phyloP scores from a whole-genome alignment of 306 rosid genomes.

The Trifolium subterraneum region DNA sequence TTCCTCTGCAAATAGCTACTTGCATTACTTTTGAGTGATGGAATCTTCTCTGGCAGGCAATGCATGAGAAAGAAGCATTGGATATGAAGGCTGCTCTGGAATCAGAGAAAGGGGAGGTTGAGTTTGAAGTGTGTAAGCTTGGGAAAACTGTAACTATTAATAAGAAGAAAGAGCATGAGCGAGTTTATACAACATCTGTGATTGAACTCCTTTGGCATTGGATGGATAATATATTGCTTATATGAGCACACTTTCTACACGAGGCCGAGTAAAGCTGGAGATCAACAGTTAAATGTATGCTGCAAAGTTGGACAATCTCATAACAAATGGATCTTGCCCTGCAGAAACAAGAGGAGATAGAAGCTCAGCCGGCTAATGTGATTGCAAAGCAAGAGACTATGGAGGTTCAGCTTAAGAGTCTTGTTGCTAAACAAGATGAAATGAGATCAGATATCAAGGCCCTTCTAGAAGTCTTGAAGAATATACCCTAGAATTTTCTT shows the following conservation, averaged over 20 bases:
- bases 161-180: constrained; percentile 80
- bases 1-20: background rate
- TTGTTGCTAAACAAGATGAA: no score
- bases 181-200: constrained; percentile 94
- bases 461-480: no score
- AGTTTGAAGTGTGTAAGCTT: constrained; percentile 75
- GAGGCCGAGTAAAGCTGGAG: constrained; percentile 80
- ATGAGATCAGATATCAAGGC: no score
- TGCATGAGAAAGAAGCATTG: constrained; percentile 85
- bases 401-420: no score
- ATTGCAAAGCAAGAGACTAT: no score
- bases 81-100: constrained; percentile 76
- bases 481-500: no score
- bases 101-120: constrained; percentile 71
- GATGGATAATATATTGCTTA: constrained; percentile 87
- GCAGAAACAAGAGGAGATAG: no score
- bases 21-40: constrained; percentile 28
- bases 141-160: constrained; percentile 62
- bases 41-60: constrained; percentile 59
- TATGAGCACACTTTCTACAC: constrained; percentile 84
- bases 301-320: no score
- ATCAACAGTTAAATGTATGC: constrained; percentile 68
- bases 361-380: no score
- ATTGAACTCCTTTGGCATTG: constrained; percentile 96
- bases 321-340: no score